These are phyloP conservation scores for Coleophoma crateriformis DNA, from an alignment of 2,329 filamentous ascomycete species.

Conservation along the genomic window DNA sequence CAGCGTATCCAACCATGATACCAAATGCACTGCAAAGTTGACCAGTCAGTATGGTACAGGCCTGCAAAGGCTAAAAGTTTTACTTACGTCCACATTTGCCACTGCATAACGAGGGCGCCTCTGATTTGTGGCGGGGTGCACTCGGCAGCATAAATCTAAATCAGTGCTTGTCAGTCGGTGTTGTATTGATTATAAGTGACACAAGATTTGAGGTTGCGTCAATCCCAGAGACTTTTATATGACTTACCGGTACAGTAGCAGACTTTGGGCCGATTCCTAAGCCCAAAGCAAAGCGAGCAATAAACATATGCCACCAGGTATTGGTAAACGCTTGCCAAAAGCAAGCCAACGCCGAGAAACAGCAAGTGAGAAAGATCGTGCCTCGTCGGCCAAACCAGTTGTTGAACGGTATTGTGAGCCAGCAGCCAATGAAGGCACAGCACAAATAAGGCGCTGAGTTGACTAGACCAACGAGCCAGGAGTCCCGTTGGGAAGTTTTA, in stretches of 20 bases:
- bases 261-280: constrained; percentile 68
- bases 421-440: constrained; percentile 65
- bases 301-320: constrained; percentile 65
- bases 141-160: constrained; percentile 59
- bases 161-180: too few relatives aligned
- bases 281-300: constrained; percentile 64
- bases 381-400: constrained; percentile 63
- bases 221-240: background rate
- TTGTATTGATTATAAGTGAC: too few relatives aligned
- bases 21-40: constrained; percentile 31
- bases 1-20: constrained; percentile 53
- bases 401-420: constrained; percentile 70
- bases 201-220: background rate
- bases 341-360: constrained; percentile 50
- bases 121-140: constrained; percentile 57
- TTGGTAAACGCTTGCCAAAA: constrained; percentile 47
- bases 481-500: constrained; percentile 34
- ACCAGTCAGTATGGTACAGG: too few relatives aligned
- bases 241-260: constrained; percentile 51
- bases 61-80: constrained; percentile 1
- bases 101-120: constrained; percentile 68
- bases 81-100: constrained; percentile 45
- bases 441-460: constrained; percentile 61
- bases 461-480: constrained; percentile 56
- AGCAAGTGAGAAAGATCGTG: constrained; percentile 64